Evolutionary conservation across 306 rosid species (phyloP).

Genomic region (Boehmeria nivea): DNA sequence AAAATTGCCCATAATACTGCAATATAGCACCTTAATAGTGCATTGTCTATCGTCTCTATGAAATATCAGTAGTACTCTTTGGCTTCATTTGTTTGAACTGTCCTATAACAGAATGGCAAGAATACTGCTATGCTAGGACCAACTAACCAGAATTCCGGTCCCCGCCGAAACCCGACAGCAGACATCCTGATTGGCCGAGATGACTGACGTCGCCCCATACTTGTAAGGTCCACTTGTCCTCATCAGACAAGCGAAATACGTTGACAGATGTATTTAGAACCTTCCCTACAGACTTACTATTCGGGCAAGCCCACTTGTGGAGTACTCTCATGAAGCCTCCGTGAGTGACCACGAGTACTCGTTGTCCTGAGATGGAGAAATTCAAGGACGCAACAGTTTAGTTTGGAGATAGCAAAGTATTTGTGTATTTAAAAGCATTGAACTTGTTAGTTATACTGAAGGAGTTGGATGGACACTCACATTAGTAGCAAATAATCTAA

Average conservation of each 20-base stretch:
- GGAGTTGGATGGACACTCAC: too few species aligned
- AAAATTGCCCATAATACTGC: too few species aligned
- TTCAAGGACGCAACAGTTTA: slow-evolving; percentile 9
- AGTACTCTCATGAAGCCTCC: slow-evolving; percentile 71
- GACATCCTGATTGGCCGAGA: slow-evolving; percentile 50
- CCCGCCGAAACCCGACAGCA: slow-evolving; percentile 80
- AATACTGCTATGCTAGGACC: slow-evolving; percentile 21
- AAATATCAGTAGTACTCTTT: too few species aligned
- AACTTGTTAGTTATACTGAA: background rate
- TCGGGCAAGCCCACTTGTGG: slow-evolving; percentile 45
- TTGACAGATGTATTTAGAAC: slow-evolving; percentile 61
- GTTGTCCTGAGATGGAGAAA: slow-evolving; percentile 49
- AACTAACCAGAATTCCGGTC: slow-evolving; percentile 75
- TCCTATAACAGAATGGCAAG: too few species aligned
- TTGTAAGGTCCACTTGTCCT: slow-evolving; percentile 54
- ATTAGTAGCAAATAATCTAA: too few species aligned
- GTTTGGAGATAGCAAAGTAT: background rate
- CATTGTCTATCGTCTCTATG: background rate
- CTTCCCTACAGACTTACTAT: slow-evolving; percentile 36
- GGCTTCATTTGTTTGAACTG: too few species aligned
- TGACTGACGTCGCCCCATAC: slow-evolving; percentile 79
- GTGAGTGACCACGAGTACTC: slow-evolving; percentile 62
- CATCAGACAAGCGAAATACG: slow-evolving; percentile 57
- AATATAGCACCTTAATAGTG: background rate
- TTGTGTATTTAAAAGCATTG: too few species aligned